Conservation (phyloP, 176 grass and related monocot species). For the Coix lacrymajobi region DNA sequence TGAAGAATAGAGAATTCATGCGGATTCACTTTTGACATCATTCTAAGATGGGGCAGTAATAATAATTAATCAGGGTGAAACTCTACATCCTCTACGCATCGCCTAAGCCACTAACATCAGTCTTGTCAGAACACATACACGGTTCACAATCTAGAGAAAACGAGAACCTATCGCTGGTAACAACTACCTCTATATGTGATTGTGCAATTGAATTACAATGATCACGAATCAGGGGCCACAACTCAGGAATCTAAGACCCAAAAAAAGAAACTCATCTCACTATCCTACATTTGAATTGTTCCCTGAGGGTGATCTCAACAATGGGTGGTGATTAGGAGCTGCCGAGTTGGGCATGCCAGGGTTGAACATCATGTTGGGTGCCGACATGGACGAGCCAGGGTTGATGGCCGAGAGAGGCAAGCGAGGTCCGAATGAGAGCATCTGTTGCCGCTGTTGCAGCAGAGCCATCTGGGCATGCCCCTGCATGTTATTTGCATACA, state of each 20-base stretch:
- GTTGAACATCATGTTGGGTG: conserved; percentile 60
- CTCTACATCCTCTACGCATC: conserved; percentile 9
- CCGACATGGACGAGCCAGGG: conserved; percentile 36
- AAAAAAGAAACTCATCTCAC: neutral
- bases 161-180: conserved; percentile 16
- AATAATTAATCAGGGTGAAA: neutral
- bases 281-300: conserved; percentile 66
- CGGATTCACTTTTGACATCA: neutral
- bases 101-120: conserved; percentile 10
- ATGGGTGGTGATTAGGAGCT: conserved; percentile 49
- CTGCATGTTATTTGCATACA: conserved; percentile 57
- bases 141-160: neutral
- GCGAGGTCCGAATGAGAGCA: conserved; percentile 65
- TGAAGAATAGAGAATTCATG: neutral
- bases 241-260: conserved; percentile 14
- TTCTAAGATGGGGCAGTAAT: neutral
- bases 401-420: conserved; percentile 80
- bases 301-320: conserved; percentile 69
- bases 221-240: conserved; percentile 25
- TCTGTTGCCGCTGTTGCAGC: conserved; percentile 52
- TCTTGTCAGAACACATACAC: neutral
- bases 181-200: conserved; percentile 27
- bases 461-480: conserved; percentile 68
- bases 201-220: conserved; percentile 45
- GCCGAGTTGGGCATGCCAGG: conserved; percentile 42